Base-by-base conservation (phyloP, 2,329 filamentous ascomycete species). In the Nannizzia gypsea region DNA sequence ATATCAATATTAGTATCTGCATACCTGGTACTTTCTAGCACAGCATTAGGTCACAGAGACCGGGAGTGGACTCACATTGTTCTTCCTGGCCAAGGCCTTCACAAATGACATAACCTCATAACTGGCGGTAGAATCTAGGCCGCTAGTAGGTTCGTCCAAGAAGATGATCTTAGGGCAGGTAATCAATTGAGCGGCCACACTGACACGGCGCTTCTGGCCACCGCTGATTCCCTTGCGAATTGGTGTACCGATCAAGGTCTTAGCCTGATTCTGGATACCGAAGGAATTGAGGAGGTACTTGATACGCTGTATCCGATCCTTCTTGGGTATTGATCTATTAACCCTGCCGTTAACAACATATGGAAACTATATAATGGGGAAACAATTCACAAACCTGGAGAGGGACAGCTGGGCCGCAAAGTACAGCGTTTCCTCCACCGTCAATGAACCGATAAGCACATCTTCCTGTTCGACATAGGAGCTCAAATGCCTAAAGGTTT, bases 401-500 rank as follows among this genome's bases (percentile, higher is more conserved):
- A 86, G 66, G 62, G 84, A 73, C 3, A 95, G 80, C 28, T 86
- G 81, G 0, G 89, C 87, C 0, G 88, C 86, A 70, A 95, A 95
- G 63, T 84, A 76, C 62, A 95, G 74, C 0, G 89, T 95, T 75
- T 95, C 90, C 28, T 81, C 78, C 6, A 92, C 88, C 0, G 89
- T 95, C 64, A 95, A 76, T 0, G 86, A 86, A 3, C 89, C 90
- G 57, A 92, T 87, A 11, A 95, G 78, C 0, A 88, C 86, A 76
- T 95, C 90, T 64, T 95, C 89, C 71, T 95, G 90, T 75, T 95
- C 90, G 22, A 95, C 90, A 68, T 90, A 95, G 54, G 83, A 83
- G 59, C 82, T 86, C 56, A 92, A 78, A 55, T 81, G 78, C 17
- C 83, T 82, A 65, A 92, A 86, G 0, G 76, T 75, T 6, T 76